Percentiles rank a stretch among this genome's conserved stretches.
These are phyloP conservation scores for Daldinia sp. DNA, from an alignment of 2,329 filamentous ascomycete species.

Conservation along the genomic window DNA sequence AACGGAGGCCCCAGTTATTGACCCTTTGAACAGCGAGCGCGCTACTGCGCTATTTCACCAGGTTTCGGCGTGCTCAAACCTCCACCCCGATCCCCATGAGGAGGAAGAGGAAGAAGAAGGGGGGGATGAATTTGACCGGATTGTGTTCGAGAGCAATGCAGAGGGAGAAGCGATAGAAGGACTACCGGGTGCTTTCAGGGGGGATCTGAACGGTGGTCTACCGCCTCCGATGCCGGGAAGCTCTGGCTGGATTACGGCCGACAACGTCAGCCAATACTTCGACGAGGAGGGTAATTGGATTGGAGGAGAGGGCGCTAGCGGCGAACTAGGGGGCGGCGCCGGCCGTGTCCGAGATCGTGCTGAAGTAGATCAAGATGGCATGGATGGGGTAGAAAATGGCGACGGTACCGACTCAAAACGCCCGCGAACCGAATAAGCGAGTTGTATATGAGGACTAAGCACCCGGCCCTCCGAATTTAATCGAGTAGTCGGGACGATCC, in stretches of 20 bases:
- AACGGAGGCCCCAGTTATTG: slow-evolving; percentile 42
- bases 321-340: slow-evolving; percentile 69
- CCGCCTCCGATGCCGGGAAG: slow-evolving; percentile 77
- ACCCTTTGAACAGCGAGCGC: slow-evolving; percentile 43
- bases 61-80: slow-evolving; percentile 76
- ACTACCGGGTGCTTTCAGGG: slow-evolving; percentile 62
- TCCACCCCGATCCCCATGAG: slow-evolving; percentile 74
- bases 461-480: background rate
- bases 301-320: slow-evolving; percentile 55
- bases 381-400: slow-evolving; percentile 53
- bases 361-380: slow-evolving; percentile 60
- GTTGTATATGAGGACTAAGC: background rate
- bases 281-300: slow-evolving; percentile 84
- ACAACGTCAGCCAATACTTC: slow-evolving; percentile 87
- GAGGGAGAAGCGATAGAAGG: slow-evolving; percentile 65
- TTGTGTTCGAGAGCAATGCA: slow-evolving; percentile 61
- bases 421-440: slow-evolving; percentile 43
- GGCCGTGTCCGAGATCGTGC: slow-evolving; percentile 64
- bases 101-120: slow-evolving; percentile 67
- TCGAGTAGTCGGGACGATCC: background rate
- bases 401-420: slow-evolving; percentile 49
- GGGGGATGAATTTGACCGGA: slow-evolving; percentile 56
- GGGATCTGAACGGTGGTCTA: slow-evolving; percentile 58
- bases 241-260: slow-evolving; percentile 87
- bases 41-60: slow-evolving; percentile 69